Conservation (phyloP, 2,329 filamentous ascomycete species). For the Fusarium ambrosium region DNA sequence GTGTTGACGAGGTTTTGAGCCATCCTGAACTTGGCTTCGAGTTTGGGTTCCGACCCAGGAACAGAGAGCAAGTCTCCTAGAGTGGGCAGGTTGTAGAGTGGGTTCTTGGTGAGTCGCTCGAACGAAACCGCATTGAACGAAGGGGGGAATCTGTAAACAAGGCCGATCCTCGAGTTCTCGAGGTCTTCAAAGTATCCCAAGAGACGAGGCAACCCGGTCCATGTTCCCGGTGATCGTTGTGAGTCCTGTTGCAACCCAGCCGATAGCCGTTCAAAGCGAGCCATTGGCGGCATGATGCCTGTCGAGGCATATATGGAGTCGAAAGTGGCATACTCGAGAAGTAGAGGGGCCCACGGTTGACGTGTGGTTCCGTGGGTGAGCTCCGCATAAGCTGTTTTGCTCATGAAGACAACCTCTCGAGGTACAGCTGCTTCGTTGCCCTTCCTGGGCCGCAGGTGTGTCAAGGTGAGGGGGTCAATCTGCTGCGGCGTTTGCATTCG, state of each 20-base stretch:
- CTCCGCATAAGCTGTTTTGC: slow-evolving; percentile 65
- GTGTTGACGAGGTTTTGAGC: slow-evolving; percentile 80
- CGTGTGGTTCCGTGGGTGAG: slow-evolving; percentile 58
- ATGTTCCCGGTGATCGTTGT: slow-evolving; percentile 66
- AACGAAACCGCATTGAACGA: slow-evolving; percentile 72
- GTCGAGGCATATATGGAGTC: slow-evolving; percentile 73
- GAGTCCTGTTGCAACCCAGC: slow-evolving; percentile 69
- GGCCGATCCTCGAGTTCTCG: slow-evolving; percentile 75
- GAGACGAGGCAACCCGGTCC: slow-evolving; percentile 72
- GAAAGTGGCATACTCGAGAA: slow-evolving; percentile 79
- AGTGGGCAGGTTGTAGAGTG: slow-evolving; percentile 66
- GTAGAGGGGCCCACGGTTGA: slow-evolving; percentile 67
- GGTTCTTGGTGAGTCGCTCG: slow-evolving; percentile 63
- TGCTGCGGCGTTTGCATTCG: slow-evolving; percentile 73
- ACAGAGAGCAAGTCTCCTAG: slow-evolving; percentile 66
- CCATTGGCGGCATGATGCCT: slow-evolving; percentile 74
- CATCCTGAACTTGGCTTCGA: slow-evolving; percentile 83
- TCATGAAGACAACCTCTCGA: slow-evolving; percentile 64
- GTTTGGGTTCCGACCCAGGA: slow-evolving; percentile 70
- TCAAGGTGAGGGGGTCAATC: slow-evolving; percentile 68
- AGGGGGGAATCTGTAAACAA: slow-evolving; percentile 81
- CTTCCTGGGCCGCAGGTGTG: slow-evolving; percentile 60
- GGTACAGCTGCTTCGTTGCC: slow-evolving; percentile 50
- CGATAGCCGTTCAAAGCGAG: slow-evolving; percentile 74
- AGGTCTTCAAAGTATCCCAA: slow-evolving; percentile 83